Evolutionary conservation across 2,329 filamentous ascomycete species (phyloP).

Genomic region (Pseudogymnoascus sp.): DNA sequence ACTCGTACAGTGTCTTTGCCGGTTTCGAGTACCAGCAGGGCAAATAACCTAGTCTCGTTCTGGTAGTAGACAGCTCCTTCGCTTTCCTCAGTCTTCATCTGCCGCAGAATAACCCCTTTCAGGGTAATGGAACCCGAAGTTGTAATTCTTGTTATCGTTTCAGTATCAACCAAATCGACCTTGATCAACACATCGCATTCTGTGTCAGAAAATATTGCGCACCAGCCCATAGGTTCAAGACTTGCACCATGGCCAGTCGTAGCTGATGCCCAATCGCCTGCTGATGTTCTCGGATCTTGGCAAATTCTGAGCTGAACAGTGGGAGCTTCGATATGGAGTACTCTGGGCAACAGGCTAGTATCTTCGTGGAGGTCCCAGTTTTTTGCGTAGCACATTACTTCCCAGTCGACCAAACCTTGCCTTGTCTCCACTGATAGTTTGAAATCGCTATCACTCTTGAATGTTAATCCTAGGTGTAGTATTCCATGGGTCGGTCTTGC

Average conservation of each 20-base stretch:
- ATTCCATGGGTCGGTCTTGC: not conserved
- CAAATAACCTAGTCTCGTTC: not conserved
- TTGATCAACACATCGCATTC: not conserved
- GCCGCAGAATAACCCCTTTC: not conserved
- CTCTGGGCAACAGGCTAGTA: not conserved
- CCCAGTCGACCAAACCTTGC: not conserved
- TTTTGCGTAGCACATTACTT: not conserved
- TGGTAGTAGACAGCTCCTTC: not conserved
- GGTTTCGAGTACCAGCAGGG: not conserved
- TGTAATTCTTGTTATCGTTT: not conserved
- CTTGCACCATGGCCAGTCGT: not conserved
- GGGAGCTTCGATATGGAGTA: not conserved
- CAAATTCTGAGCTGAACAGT: not conserved
- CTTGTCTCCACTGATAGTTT: not conserved
- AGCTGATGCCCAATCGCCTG: not conserved
- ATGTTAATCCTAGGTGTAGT: not conserved
- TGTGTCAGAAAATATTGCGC: not conserved
- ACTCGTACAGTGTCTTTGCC: not conserved
- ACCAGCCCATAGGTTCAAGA: not conserved
- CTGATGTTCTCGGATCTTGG: not conserved
- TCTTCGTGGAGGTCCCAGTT: not conserved
- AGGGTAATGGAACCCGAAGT: not conserved
- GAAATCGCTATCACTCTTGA: not conserved
- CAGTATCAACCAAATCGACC: not conserved
- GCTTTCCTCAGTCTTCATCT: not conserved